Evolutionary conservation across 106 monocot species (phyloP), one percentile per base, ranked within the genome.

Genomic region (Dioscorea alata): DNA sequence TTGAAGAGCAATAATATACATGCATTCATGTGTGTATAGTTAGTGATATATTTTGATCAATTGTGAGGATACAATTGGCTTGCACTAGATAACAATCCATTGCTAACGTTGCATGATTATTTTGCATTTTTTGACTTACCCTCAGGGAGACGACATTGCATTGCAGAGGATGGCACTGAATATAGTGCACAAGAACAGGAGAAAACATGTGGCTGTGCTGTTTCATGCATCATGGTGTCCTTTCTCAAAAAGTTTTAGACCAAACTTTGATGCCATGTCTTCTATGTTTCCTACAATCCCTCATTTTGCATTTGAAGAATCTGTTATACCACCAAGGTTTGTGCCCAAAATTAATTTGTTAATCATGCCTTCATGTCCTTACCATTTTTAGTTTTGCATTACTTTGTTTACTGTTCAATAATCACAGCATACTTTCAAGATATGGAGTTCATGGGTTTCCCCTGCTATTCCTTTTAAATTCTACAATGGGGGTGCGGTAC

Each of bases 211-310:
- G 12, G 87, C 88, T 9, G 57, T 95, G 57, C 81, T 95, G 57
- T 95, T 95, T 63, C 85, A 95, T 88, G 94, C 94, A 16, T 84
- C 94, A 15, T 95, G 94, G 94, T 95, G 94, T 59, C 88, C 94
- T 42, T 95, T 95, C 81, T 95, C 94, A 17, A 88, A 86, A 66
- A 72, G 66, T 23, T 91, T 81, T 73, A 72, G 60, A 23, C 88
- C 88, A 52, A 88, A 91, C 49, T 95, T 91, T 53, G 57, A 73
- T 21, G 69, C 13, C 28, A 50, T 91, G 53, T 69, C 90, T 23
- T 73, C 71, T 48, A 62, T 91, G 61, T 95, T 95, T 78, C 94
- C 94, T 6, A 51, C 71, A 12, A 82, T 95, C 66, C 83, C 57
- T 0, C 94, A 95, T 82, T 88, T 95, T 81, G 77, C 94, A 63